These are phyloP conservation scores for Rosa multiflora DNA, from an alignment of 306 rosid genomes.

Conservation along the genomic window DNA sequence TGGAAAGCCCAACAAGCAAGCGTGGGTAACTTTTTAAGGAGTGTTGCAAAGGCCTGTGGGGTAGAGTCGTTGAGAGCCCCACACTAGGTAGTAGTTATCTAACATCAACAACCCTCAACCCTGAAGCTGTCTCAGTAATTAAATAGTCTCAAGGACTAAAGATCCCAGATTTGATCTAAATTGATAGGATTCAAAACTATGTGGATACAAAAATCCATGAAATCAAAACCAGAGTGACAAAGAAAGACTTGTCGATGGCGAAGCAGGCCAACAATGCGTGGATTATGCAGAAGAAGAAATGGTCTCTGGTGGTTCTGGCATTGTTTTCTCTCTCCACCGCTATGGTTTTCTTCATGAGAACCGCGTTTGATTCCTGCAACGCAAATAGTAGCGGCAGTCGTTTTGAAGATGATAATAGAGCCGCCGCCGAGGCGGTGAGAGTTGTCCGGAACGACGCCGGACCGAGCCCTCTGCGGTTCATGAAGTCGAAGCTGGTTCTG, in stretches of 20 bases:
- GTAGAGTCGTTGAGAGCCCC: not conserved
- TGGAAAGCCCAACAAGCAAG: slow-evolving; percentile 19
- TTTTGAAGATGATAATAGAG: slow-evolving; percentile 21
- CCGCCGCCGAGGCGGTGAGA: slow-evolving; percentile 21
- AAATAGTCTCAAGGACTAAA: not conserved
- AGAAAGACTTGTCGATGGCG: slow-evolving; percentile 31
- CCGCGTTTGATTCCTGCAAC: slow-evolving; percentile 51
- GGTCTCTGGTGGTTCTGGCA: slow-evolving; percentile 52
- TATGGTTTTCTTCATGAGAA: slow-evolving; percentile 52
- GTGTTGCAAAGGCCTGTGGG: not conserved
- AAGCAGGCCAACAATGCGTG: slow-evolving; percentile 37
- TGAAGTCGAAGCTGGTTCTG: slow-evolving; percentile 86
- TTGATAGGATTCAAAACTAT: not conserved
- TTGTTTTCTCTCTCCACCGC: slow-evolving; percentile 60
- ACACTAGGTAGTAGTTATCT: not conserved
- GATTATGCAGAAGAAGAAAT: slow-evolving; percentile 57
- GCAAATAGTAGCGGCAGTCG: not conserved
- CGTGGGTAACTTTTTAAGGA: not conserved
- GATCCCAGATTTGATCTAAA: slow-evolving; percentile 21
- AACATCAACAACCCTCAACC: not conserved
- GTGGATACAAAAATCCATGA: not conserved
- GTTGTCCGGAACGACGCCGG: not conserved
- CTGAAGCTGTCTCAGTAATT: not conserved
- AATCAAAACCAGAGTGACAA: not conserved
- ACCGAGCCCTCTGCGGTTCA: slow-evolving; percentile 55